Conservation (phyloP, 176 grass and related monocot species). For the Juncus inflexus region DNA sequence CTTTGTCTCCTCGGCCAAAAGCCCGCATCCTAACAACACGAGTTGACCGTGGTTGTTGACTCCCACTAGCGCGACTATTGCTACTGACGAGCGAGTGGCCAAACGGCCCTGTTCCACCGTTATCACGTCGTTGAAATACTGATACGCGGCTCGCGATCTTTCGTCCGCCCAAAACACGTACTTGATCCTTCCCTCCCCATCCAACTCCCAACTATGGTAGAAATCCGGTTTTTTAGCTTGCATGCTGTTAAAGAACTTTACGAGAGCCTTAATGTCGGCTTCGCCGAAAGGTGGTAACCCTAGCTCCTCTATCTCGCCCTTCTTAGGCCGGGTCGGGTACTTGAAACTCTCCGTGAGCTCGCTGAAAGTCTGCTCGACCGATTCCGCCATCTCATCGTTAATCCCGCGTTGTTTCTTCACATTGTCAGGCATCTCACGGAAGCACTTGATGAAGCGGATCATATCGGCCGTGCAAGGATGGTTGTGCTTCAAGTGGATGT, state of each 20-base stretch:
- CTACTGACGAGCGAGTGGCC: slow-evolving; percentile 10
- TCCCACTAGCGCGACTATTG: slow-evolving; percentile 30
- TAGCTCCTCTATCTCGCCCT: slow-evolving; percentile 24
- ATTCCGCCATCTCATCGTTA: slow-evolving; percentile 20
- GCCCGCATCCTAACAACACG: slow-evolving; percentile 28
- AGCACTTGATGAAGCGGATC: slow-evolving; percentile 28
- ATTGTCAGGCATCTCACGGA: slow-evolving; percentile 14
- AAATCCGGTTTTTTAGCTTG: slow-evolving; percentile 37
- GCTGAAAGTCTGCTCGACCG: slow-evolving; percentile 17
- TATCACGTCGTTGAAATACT: slow-evolving; percentile 33
- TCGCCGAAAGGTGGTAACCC: slow-evolving; percentile 28
- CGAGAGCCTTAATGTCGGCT: slow-evolving; percentile 28
- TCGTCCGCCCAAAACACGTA: slow-evolving; percentile 36
- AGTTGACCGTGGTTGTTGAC: slow-evolving; percentile 40
- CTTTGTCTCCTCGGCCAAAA: slow-evolving; percentile 27
- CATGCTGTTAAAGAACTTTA: slow-evolving; percentile 25
- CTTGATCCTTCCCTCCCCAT: slow-evolving; percentile 25
- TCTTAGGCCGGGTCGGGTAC: slow-evolving; percentile 25
- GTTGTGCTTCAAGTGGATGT: slow-evolving; percentile 22
- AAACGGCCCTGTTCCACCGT: slow-evolving; percentile 26
- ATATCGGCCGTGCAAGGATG: slow-evolving; percentile 23
- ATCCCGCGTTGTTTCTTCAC: slow-evolving; percentile 17
- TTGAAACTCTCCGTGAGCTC: slow-evolving; percentile 26
- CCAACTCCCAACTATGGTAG: slow-evolving; percentile 26
- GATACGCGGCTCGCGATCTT: slow-evolving; percentile 28